Evolutionary conservation across 1,284 basidiomycete species (phyloP), one percentile per base, ranked within the genome.

Genomic region (Ustilago nuda): DNA sequence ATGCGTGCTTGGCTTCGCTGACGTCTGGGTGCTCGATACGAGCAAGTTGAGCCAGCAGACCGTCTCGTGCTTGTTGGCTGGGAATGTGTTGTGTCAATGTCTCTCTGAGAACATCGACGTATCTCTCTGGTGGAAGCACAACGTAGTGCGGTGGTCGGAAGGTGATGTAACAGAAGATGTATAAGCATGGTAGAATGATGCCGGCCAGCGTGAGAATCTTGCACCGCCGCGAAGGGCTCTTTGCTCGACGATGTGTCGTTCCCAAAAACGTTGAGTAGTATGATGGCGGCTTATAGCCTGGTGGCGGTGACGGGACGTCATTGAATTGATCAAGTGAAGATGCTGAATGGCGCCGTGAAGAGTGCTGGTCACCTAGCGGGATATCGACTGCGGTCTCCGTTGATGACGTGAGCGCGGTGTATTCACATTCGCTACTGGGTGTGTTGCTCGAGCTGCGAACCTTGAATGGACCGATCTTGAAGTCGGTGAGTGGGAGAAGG

Each of bases 141-240:
- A 77, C 66, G 54, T 72, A 74, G 56, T 73, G 71, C 9, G 75
- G 66, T 13, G 76, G 71, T 4, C 71, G 72, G 66, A 74, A 73
- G 33, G 69, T 58, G 57, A 71, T 66, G 62, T 66, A 70, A 65
- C 67, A 66, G 55, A 56, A 66, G 17, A 60, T 64, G 51, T 77
- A 71, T 23, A 74, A 27, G 60, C 56, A 41, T 6, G 66, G 54
- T 4, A 67, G 32, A 37, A 77, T n/a, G 39, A 66, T 55, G 37
- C 53, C 46, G 12, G 68, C 70, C 17, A 66, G 33, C 7, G 55
- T 36, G 23, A 66, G 48, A 53, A 69, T 48, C 53, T 68, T 63
- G 61, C 74, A 72, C 56, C 64, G 61, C 13, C 75, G 66, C 17
- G 69, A 69, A 5, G 63, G 55, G 64, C 61, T 45, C 39, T 57